These are phyloP conservation scores for Didymella lethalis DNA, from an alignment of 2,329 filamentous ascomycete genomes.

Conservation along the genomic window DNA sequence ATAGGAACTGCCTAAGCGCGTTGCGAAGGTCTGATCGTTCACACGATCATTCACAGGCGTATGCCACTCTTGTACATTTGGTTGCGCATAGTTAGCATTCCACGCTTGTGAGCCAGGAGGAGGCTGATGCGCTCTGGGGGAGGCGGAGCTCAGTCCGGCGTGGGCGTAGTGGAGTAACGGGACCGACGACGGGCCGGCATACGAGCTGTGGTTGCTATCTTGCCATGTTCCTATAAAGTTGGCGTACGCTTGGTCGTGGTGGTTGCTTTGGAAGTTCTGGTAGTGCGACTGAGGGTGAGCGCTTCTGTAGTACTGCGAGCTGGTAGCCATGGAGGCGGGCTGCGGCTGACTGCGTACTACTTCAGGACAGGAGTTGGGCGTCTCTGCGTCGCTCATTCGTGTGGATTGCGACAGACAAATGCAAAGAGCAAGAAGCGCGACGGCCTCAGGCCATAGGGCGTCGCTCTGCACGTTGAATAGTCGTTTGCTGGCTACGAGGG, in stretches of 20 bases:
- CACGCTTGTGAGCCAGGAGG: slow-evolving; percentile 28
- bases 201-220: slow-evolving; percentile 32
- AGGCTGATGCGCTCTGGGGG: slow-evolving; percentile 32
- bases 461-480: slow-evolving; percentile 28
- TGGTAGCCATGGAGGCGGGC: slow-evolving; percentile 40
- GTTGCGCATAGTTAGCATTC: slow-evolving; percentile 30
- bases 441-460: slow-evolving; percentile 33
- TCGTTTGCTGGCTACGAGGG: slow-evolving; percentile 29
- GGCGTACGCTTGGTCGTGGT: slow-evolving; percentile 32
- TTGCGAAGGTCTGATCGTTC: slow-evolving; percentile 20
- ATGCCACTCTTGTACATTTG: slow-evolving; percentile 30
- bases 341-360: slow-evolving; percentile 38
- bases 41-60: slow-evolving; percentile 21
- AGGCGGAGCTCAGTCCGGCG: slow-evolving; percentile 32
- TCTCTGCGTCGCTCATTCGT: slow-evolving; percentile 33
- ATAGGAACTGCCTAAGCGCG: slow-evolving; percentile 26
- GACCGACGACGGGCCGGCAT: slow-evolving; percentile 35
- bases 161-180: slow-evolving; percentile 38
- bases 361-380: slow-evolving; percentile 27
- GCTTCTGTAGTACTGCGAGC: slow-evolving; percentile 43
- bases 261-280: slow-evolving; percentile 31
- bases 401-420: slow-evolving; percentile 25
- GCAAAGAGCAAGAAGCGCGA: slow-evolving; percentile 30
- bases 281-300: slow-evolving; percentile 40
- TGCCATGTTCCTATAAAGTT: slow-evolving; percentile 38